Percentiles rank a stretch among this genome's conserved stretches.
These are phyloP conservation scores for Amphichorda felina DNA, from an alignment of 2,329 filamentous ascomycete species.

Conservation along the genomic window DNA sequence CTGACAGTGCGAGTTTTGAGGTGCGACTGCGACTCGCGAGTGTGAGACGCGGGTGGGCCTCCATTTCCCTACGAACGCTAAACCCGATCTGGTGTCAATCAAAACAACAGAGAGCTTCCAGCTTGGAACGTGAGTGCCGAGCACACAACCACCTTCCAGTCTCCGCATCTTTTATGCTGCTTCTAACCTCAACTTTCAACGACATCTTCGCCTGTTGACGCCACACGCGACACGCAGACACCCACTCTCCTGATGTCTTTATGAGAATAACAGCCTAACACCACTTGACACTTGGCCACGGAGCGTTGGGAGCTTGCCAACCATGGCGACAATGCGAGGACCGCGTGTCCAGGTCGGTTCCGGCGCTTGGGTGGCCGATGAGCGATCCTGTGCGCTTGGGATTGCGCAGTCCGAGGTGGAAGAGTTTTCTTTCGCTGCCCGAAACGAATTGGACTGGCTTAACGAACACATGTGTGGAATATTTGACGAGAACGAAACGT, in stretches of 20 bases:
- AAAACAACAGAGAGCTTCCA: slow-evolving; percentile 31
- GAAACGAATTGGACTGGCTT: slow-evolving; percentile 94
- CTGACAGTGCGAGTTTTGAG: no score
- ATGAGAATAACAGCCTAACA: neutral
- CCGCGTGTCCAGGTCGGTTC: slow-evolving; percentile 66
- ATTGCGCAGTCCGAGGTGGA: slow-evolving; percentile 76
- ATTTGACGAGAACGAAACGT: slow-evolving; percentile 80
- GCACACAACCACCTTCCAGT: no score
- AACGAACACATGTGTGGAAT: slow-evolving; percentile 98
- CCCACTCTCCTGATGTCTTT: neutral
- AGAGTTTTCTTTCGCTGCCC: slow-evolving; percentile 83
- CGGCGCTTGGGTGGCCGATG: slow-evolving; percentile 71
- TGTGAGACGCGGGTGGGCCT: no score
- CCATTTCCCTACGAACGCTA: no score
- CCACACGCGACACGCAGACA: no score
- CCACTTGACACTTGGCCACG: neutral
- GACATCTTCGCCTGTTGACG: neutral
- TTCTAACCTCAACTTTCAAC: neutral
- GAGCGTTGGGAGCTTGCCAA: slow-evolving; percentile 2
- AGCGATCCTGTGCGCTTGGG: slow-evolving; percentile 66
- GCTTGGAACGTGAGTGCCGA: slow-evolving; percentile 11
- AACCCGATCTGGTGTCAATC: slow-evolving; percentile 21
- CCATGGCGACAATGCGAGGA: slow-evolving; percentile 35
- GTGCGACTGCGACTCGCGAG: no score
- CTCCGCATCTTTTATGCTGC: no score